Evolutionary conservation across 805 yeast species (phyloP), one percentile per base, ranked within the genome.

Genomic region (Barnettozyma vustinii): DNA sequence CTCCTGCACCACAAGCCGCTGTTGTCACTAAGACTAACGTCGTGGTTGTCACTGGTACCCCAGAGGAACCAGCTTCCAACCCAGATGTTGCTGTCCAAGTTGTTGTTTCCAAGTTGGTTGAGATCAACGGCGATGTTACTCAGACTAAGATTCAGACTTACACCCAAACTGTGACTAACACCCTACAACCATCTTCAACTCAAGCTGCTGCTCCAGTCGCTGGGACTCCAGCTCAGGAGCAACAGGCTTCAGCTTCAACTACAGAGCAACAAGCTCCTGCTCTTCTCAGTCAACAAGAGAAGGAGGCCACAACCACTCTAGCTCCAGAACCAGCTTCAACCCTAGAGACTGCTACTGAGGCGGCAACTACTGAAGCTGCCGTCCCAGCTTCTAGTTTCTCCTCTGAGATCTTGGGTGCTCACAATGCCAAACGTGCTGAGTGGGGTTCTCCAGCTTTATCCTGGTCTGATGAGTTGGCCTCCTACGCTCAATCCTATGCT

Each of bases 401-500:
- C 19, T 50, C 61, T 50, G 59, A 60, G 36, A 74, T 79, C 45
- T 68, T 81, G 55, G 66, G 63, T 39, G 76, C 71, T 40, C 83
- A 79, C 64, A 82, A 81, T 62, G 53, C 52, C 13, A 66, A 72
- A 58, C 72, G 86, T 68, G 71, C 79, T 40, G 56, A 59, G 35
- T 81, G 76, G 61, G 67, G 69, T 33, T 76, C 71, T 40, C 60
- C 65, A 1, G 64, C 67, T 26, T 67, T 82, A 57, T 54, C 72
- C 4, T 82, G 87, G 87, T 72, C 73, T 46, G 60, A 70, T 36
- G 60, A 63, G 5, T 62, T 76, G 43, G 76, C 74, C 48, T 58
- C 67, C 16, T 79, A 73, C 58, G 85, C 87, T 52, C 72, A 66
- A 60, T 65, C 67, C 45, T 80, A 77, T 53, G 81, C 81, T 43